phyloP scores from a whole-genome alignment of 306 rosid genomes.

The Fragaria ananassa region DNA sequence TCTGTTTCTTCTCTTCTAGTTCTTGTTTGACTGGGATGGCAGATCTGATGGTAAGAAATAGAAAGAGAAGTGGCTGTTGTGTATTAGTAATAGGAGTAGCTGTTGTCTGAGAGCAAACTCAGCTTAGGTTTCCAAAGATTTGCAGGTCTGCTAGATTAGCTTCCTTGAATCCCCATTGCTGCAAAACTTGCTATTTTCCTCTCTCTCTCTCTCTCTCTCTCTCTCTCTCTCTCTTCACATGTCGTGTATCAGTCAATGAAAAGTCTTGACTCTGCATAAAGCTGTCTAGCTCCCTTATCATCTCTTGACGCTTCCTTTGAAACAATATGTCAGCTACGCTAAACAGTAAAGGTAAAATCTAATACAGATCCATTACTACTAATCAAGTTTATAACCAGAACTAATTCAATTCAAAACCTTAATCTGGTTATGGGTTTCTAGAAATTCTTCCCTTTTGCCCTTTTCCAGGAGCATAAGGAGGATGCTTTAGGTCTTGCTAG shows the following conservation, averaged over 20 bases:
- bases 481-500: neutral
- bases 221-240: slow-evolving; percentile 34
- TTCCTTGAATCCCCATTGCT: slow-evolving; percentile 19
- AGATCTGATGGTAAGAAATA: slow-evolving; percentile 39
- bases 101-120: neutral
- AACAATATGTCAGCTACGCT: slow-evolving; percentile 18
- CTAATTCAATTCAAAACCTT: neutral
- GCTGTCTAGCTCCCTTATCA: slow-evolving; percentile 46
- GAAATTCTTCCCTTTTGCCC: neutral
- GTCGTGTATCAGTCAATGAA: slow-evolving; percentile 32
- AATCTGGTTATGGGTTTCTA: neutral
- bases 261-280: slow-evolving; percentile 22
- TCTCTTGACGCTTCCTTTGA: slow-evolving; percentile 31
- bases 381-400: slow-evolving; percentile 3
- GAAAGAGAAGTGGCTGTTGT: slow-evolving; percentile 24
- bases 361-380: neutral
- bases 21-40: slow-evolving; percentile 18
- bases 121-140: slow-evolving; percentile 14
- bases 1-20: slow-evolving; percentile 10
- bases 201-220: slow-evolving; percentile 26
- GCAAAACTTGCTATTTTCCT: neutral
- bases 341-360: slow-evolving; percentile 1
- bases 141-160: slow-evolving; percentile 18
- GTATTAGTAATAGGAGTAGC: neutral
- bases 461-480: neutral